These are phyloP conservation scores for Pichiaceae sp. DNA, from an alignment of 1,139 yeast species.

Conservation along the genomic window DNA sequence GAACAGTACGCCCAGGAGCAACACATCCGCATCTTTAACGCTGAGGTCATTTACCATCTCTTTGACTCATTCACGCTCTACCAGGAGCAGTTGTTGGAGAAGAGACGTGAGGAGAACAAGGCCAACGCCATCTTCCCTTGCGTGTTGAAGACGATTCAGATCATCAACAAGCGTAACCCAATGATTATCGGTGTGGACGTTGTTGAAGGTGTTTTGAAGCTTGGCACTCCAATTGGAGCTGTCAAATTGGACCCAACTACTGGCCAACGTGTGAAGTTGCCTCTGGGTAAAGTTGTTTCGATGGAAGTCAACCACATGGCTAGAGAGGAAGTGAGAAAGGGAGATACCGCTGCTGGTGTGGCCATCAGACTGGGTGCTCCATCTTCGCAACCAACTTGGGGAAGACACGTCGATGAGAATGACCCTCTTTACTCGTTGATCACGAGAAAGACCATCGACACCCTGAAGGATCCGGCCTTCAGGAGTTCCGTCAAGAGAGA, in stretches of 20 bases:
- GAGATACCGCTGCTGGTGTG: slow-evolving; percentile 95
- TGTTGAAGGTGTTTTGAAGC: slow-evolving; percentile 76
- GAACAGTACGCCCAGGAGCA: slow-evolving; percentile 95
- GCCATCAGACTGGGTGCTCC: slow-evolving; percentile 95
- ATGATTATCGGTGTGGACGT: slow-evolving; percentile 99
- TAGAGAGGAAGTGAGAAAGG: slow-evolving; percentile 73
- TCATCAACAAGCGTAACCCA: slow-evolving; percentile 97
- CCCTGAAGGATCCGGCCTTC: slow-evolving; percentile 97
- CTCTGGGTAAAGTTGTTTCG: slow-evolving; percentile 79
- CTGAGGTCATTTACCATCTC: slow-evolving; percentile 92
- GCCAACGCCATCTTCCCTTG: slow-evolving; percentile 92
- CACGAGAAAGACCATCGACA: slow-evolving; percentile 83
- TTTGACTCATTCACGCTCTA: slow-evolving; percentile 93
- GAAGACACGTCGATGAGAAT: slow-evolving; percentile 94
- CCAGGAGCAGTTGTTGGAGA: slow-evolving; percentile 79
- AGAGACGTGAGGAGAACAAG: slow-evolving; percentile 82
- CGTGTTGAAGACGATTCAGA: slow-evolving; percentile 88
- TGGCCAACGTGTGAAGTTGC: slow-evolving; percentile 62
- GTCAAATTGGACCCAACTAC: slow-evolving; percentile 85
- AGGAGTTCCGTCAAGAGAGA: slow-evolving; percentile 89
- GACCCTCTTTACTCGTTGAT: slow-evolving; percentile 85
- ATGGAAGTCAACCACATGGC: slow-evolving; percentile 93
- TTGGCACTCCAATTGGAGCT: slow-evolving; percentile 95
- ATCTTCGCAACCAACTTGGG: slow-evolving; percentile 94
- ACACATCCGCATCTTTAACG: slow-evolving; percentile 84